Percentiles rank a stretch among this genome's conserved stretches.
These are phyloP conservation scores for Halteria grandinella DNA, from an alignment of 73 alveolate genomes.

Conservation along the genomic window DNA sequence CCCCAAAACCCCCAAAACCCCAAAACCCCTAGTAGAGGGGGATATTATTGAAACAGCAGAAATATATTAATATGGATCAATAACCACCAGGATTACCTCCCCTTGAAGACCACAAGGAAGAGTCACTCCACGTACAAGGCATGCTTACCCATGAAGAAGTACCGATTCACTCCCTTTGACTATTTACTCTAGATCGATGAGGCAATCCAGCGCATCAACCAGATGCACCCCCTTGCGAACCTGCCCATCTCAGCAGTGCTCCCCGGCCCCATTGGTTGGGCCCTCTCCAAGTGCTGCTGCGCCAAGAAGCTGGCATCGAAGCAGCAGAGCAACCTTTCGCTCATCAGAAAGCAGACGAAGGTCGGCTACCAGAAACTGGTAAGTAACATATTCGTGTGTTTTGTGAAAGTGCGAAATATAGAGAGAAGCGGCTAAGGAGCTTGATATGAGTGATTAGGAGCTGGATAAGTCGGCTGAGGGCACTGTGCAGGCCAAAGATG, in stretches of 20 bases:
- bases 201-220: slow-evolving; percentile 32
- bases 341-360: neutral
- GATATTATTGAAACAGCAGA: neutral
- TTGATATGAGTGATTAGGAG: too few relatives aligned
- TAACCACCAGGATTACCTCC: slow-evolving; percentile 5
- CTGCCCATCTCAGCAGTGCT: slow-evolving; percentile 1
- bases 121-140: neutral
- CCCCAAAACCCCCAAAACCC: too few relatives aligned
- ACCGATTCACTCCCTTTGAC: too few relatives aligned
- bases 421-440: too few relatives aligned
- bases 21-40: too few relatives aligned
- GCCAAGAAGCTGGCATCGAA: neutral
- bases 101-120: neutral
- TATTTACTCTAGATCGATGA: slow-evolving; percentile 15
- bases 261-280: slow-evolving; percentile 24
- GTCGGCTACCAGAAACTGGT: slow-evolving; percentile 35
- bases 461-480: too few relatives aligned
- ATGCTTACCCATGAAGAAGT: neutral
- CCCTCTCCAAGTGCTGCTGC: neutral
- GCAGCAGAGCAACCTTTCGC: neutral
- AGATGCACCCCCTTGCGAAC: slow-evolving; percentile 18
- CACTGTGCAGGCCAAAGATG: slow-evolving; percentile 7
- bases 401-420: neutral
- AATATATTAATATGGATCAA: neutral
- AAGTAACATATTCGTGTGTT: neutral